These are phyloP conservation scores for Capsicum baccatum DNA, from an alignment of 257 asterid genomes.

Conservation along the genomic window DNA sequence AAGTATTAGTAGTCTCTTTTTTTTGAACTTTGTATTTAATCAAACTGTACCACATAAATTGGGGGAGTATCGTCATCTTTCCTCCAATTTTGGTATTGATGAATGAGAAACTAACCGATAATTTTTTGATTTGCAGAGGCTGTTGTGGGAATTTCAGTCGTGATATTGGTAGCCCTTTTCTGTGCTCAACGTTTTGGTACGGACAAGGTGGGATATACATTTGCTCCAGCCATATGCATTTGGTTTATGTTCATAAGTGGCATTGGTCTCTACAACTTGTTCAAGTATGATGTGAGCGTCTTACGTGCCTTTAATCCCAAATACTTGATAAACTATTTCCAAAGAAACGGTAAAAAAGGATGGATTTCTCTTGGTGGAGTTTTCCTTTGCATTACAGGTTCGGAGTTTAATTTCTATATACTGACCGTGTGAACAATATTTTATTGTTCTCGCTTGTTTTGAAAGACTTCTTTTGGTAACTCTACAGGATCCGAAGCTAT, in stretches of 20 bases:
- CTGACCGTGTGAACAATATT: not conserved
- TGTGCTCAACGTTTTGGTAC: conserved; percentile 62
- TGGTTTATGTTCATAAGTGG: conserved; percentile 59
- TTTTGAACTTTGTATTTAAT: not conserved
- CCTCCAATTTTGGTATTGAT: no score
- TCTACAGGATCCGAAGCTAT: conserved; percentile 74
- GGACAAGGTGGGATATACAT: conserved; percentile 65
- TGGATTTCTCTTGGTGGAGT: conserved; percentile 76
- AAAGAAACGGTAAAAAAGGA: conserved; percentile 48
- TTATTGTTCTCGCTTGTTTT: not conserved
- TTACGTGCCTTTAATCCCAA: conserved; percentile 56
- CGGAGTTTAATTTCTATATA: not conserved
- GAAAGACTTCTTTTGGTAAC: not conserved
- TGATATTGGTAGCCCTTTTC: conserved; percentile 55
- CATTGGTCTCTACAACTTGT: conserved; percentile 62
- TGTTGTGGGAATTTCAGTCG: conserved; percentile 52
- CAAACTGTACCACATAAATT: rapidly evolving
- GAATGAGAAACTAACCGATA: not conserved
- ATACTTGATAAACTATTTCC: conserved; percentile 53
- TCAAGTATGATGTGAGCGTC: conserved; percentile 52
- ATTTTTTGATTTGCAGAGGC: conserved; percentile 36
- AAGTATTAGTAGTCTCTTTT: not conserved
- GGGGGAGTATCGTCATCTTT: rapidly evolving
- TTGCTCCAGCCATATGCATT: conserved; percentile 57
- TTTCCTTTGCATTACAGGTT: conserved; percentile 62